Evolutionary conservation across 352 stramenopile genomes (phyloP).

Genomic region (Pythium volutum): DNA sequence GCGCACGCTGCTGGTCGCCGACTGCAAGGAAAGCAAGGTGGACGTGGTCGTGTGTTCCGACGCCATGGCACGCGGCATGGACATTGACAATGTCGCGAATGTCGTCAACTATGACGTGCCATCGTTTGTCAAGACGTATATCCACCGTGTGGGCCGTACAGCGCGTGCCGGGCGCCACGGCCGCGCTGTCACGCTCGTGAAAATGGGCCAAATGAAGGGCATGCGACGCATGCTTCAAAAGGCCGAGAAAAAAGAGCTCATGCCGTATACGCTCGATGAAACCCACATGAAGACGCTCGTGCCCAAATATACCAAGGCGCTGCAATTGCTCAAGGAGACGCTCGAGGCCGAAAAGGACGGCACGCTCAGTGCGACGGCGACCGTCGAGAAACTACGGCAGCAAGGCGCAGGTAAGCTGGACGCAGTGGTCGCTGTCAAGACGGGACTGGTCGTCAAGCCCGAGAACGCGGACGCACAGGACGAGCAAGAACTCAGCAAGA

Average conservation of each 20-base stretch:
- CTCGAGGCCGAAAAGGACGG: conserved; percentile 74
- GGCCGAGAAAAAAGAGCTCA: conserved; percentile 72
- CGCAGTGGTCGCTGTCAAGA: neutral
- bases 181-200: conserved; percentile 75
- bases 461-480: conserved; percentile 21
- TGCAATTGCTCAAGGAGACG: conserved; percentile 75
- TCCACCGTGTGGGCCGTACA: conserved; percentile 83
- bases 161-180: conserved; percentile 77
- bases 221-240: conserved; percentile 85
- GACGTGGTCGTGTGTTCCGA: conserved; percentile 91
- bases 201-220: conserved; percentile 78
- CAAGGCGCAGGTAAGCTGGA: neutral
- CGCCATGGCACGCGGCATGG: conserved; percentile 92
- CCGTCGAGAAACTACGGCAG: conserved; percentile 20
- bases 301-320: conserved; percentile 60
- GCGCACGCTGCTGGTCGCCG: conserved; percentile 66
- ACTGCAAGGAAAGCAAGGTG: conserved; percentile 63
- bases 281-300: conserved; percentile 81
- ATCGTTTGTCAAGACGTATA: conserved; percentile 91
- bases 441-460: no score
- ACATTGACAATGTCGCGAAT: conserved; percentile 89
- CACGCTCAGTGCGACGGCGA: conserved; percentile 49
- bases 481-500: conserved; percentile 30
- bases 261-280: conserved; percentile 57
- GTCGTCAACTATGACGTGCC: conserved; percentile 96